Evolutionary conservation across 208 protist genomes (phyloP).

Genomic region (Leishmania mexicana): DNA sequence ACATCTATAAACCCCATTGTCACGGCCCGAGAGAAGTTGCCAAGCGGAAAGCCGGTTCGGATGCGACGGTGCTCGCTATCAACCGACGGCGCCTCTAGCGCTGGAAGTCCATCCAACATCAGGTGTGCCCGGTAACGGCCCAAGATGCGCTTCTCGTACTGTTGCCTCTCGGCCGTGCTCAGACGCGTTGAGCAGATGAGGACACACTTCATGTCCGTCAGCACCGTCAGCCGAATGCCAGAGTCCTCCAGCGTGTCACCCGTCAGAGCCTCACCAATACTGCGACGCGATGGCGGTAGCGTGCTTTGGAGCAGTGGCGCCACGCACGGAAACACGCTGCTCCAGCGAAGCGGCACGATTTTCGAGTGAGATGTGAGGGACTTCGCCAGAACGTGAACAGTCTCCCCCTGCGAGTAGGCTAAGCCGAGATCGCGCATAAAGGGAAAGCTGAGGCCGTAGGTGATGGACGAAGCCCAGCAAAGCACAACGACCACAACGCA

Average conservation of each 20-base stretch:
- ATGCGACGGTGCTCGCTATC: constrained; percentile 1
- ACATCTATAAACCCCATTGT: constrained; percentile 15
- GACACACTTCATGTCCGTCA: neutral
- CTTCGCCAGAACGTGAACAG: constrained; percentile 14
- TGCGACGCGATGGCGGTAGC: neutral
- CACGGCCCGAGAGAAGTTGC: neutral
- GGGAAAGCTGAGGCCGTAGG: constrained; percentile 13
- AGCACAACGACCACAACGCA: constrained; percentile 5
- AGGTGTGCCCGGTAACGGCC: constrained; percentile 57
- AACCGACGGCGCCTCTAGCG: constrained; percentile 18
- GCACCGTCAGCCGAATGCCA: constrained; percentile 8
- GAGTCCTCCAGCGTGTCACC: constrained; percentile 22
- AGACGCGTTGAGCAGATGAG: constrained; percentile 14
- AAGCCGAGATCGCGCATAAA: constrained; percentile 21
- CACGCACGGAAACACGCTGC: constrained; percentile 19
- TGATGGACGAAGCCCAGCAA: constrained; percentile 3
- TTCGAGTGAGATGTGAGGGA: constrained; percentile 22
- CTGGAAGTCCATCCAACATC: constrained; percentile 61
- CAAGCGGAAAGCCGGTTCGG: constrained; percentile 14
- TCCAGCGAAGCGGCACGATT: constrained; percentile 22
- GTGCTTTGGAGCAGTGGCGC: neutral
- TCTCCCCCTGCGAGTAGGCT: neutral
- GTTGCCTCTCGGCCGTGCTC: neutral
- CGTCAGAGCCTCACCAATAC: constrained; percentile 25
- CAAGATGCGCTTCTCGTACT: constrained; percentile 38